Evolutionary conservation across 345 rosid species (phyloP), one percentile per base, ranked within the genome.

Genomic region (Cardamine chenopodiifolia): DNA sequence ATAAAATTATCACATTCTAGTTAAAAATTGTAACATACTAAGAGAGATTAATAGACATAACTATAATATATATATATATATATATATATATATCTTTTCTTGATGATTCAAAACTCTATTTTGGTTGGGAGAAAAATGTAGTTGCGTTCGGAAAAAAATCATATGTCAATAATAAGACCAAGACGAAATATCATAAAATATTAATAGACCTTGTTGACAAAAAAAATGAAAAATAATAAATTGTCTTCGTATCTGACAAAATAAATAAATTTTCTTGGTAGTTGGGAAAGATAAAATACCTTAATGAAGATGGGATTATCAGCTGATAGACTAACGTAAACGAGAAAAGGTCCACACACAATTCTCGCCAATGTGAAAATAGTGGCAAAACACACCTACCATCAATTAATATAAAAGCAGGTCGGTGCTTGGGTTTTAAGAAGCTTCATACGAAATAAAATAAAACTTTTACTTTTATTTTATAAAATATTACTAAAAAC

Each of bases 331-430:
- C 79, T 73, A 2, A 64, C 71, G 62, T 74, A 74, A 40, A 76
- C 74, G 52, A 79, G 79, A 25, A 56, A 64, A 14, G 82, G 82
- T 23, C 82, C 82, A 54, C 70, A 62, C 68, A 74, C 82, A 7
- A 79, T 79, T 34, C 82, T 79, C 40, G 82, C 82, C 56, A 74
- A 3, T 57, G 82, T 74, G 72, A 79, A 79, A 10, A 79, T 42
- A 10, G 73, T 35, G 0, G 82, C 79, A 74, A 79, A 79, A 68
- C 75, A 62, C 14, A 79, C 72, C 82, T 79, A 68, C 25, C 53
- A 50, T 35, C 12, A 63, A 1, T 40, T 45, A 29, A 44, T 59
- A 22, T 23, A 34, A 52, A 37, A 37, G 5, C 32, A 32, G 0
- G 15, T 17, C 7, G 11, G 35, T 68, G 53, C 28, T 19, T 37